A percentile compares a stretch with the other conserved stretches of the same genome.
Evolutionary conservation across 345 rosid species (phyloP).

Genomic region (Acer yangbiense): DNA sequence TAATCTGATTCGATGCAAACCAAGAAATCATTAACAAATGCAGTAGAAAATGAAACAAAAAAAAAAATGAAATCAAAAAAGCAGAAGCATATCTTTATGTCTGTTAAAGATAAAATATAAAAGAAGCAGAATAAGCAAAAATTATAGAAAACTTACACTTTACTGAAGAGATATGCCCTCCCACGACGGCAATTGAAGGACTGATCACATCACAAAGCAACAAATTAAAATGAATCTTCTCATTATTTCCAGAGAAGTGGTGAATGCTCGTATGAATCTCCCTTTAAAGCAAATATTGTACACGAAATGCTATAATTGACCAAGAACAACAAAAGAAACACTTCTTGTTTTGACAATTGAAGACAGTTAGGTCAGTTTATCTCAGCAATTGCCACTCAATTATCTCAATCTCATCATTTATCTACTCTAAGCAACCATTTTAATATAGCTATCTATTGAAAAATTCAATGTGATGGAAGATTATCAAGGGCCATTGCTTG

Average conservation of each 20-base stretch:
- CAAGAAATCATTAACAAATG: background rate
- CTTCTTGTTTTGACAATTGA: too few species aligned
- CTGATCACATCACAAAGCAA: conserved; percentile 30
- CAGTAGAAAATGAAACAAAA: background rate
- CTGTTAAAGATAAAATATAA: background rate
- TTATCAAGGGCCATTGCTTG: too few species aligned
- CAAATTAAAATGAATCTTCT: background rate
- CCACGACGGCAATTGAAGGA: conserved; percentile 42
- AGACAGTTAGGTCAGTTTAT: background rate
- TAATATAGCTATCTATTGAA: background rate
- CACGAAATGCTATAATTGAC: background rate
- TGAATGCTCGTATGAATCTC: background rate
- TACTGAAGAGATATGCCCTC: conserved; percentile 49
- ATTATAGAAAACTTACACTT: conserved; percentile 39
- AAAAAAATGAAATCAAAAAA: background rate
- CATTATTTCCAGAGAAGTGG: background rate
- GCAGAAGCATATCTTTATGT: background rate
- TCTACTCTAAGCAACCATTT: background rate
- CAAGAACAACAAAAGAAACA: background rate
- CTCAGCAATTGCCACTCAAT: background rate
- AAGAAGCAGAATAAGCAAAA: background rate
- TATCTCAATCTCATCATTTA: background rate
- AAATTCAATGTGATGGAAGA: background rate
- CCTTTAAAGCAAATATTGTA: background rate
- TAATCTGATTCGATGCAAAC: background rate